Conservation (phyloP, 495 filamentous ascomycete species). For the Umbilicaria muhlenbergii region DNA sequence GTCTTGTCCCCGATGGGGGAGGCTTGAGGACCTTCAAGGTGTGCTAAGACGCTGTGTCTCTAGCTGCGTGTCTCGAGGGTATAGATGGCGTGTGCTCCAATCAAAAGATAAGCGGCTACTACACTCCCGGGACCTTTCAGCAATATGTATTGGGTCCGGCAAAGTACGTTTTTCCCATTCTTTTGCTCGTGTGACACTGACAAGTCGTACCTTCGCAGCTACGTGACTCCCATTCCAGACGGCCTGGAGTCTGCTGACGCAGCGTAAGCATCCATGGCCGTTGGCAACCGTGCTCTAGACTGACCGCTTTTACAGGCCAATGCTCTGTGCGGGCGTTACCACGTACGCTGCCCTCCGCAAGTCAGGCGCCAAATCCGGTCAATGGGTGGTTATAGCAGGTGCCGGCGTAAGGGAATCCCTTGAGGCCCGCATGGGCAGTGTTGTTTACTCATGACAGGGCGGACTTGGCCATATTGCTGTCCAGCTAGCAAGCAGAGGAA, state of each 20-base stretch:
- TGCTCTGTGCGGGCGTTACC: slow-evolving; percentile 47
- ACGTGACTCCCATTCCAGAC: slow-evolving; percentile 57
- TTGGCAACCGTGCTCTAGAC: neutral
- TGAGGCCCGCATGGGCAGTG: too few species aligned
- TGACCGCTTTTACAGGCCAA: slow-evolving; percentile 19
- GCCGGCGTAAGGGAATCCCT: slow-evolving; percentile 38
- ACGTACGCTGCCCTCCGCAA: slow-evolving; percentile 43
- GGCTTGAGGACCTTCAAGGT: too few species aligned
- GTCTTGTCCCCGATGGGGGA: neutral
- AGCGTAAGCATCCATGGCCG: slow-evolving; percentile 18
- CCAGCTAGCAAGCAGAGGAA: slow-evolving; percentile 41
- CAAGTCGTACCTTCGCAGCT: slow-evolving; percentile 11
- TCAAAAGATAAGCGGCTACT: slow-evolving; percentile 34
- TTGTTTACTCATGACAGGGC: too few species aligned
- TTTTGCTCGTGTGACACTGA: slow-evolving; percentile 5
- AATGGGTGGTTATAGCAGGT: slow-evolving; percentile 51
- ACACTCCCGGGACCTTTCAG: slow-evolving; percentile 52
- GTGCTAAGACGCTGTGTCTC: neutral
- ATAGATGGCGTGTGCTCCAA: slow-evolving; percentile 43
- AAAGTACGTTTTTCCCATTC: slow-evolving; percentile 12
- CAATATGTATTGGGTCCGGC: slow-evolving; percentile 51
- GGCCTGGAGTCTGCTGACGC: slow-evolving; percentile 37
- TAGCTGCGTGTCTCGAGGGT: slow-evolving; percentile 38
- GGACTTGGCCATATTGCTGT: slow-evolving; percentile 1
- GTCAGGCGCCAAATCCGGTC: slow-evolving; percentile 38